phyloP scores from a whole-genome alignment of 257 asterid species.

The Gardenia jasminoides region DNA sequence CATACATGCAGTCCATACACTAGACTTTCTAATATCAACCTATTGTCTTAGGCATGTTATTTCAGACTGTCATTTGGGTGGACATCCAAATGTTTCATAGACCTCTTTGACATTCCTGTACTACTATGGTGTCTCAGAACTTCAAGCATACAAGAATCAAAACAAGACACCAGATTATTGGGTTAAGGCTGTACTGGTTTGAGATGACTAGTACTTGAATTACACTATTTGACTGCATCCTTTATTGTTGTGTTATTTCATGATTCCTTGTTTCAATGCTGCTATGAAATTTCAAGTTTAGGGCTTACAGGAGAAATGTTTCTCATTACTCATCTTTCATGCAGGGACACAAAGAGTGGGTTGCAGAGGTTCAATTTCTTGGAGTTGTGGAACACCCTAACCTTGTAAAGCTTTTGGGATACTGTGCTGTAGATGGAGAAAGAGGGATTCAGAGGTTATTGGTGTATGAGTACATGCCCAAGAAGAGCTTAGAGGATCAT shows the following conservation, averaged over 20 bases:
- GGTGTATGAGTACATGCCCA: slow-evolving; percentile 84
- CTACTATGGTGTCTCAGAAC: not conserved
- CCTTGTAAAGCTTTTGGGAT: slow-evolving; percentile 89
- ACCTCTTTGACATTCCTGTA: not conserved
- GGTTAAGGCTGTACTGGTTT: not conserved
- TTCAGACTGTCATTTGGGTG: not conserved
- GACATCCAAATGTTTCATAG: not conserved
- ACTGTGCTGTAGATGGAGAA: slow-evolving; percentile 83
- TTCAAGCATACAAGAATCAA: not conserved
- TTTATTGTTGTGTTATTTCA: not conserved
- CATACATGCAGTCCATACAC: not conserved
- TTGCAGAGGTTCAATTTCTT: slow-evolving; percentile 90
- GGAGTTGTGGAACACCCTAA: slow-evolving; percentile 83
- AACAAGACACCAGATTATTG: not conserved
- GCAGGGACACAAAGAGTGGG: slow-evolving; percentile 95
- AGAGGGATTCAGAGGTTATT: slow-evolving; percentile 83
- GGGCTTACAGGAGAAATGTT: not conserved
- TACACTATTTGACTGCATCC: not conserved
- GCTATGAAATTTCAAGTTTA: not conserved
- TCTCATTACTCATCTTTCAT: slow-evolving; percentile 13
- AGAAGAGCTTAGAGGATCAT: slow-evolving; percentile 89
- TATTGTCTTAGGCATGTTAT: not conserved
- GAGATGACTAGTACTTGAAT: not conserved
- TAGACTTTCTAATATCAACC: not conserved
- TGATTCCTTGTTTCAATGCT: not conserved